These are phyloP conservation scores for Hylodesmum podocarpum DNA, from an alignment of 306 rosid genomes.

Conservation along the genomic window DNA sequence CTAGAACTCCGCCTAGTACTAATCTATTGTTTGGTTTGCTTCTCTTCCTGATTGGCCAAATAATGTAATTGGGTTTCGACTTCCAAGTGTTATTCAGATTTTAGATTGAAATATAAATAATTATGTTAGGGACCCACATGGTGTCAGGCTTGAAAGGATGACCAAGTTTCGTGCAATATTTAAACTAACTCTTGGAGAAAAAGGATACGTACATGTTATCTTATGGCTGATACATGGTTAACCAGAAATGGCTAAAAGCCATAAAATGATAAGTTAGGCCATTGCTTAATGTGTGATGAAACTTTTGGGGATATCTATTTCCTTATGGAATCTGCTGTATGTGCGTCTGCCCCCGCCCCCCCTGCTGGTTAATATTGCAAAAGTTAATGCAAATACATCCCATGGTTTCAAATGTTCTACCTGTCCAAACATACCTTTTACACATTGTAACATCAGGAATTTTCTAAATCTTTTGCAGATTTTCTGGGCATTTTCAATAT, in stretches of 20 bases:
- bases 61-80: not conserved
- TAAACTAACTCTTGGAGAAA: not conserved
- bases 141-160: not conserved
- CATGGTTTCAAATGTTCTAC: not conserved
- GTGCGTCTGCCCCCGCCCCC: not conserved
- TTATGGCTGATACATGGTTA: not conserved
- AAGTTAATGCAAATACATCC: not conserved
- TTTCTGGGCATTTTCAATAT: slow-evolving; percentile 94
- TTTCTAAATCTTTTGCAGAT: slow-evolving; percentile 49
- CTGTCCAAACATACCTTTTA: not conserved
- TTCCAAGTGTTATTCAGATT: not conserved
- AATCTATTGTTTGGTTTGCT: not conserved
- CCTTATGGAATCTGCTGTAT: not conserved
- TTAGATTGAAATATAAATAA: not conserved
- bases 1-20: not conserved
- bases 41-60: not conserved
- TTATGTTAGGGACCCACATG: not conserved
- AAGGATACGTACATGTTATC: not conserved
- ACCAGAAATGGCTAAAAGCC: slow-evolving; percentile 4
- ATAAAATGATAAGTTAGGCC: not conserved
- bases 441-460: not conserved
- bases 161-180: not conserved
- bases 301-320: not conserved
- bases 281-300: not conserved
- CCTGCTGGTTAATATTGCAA: not conserved